A percentile compares a stretch with the other conserved stretches of the same genome.
Conservation (phyloP, 768 basidiomycete genomes). For the Agrocybe chaxingu region DNA sequence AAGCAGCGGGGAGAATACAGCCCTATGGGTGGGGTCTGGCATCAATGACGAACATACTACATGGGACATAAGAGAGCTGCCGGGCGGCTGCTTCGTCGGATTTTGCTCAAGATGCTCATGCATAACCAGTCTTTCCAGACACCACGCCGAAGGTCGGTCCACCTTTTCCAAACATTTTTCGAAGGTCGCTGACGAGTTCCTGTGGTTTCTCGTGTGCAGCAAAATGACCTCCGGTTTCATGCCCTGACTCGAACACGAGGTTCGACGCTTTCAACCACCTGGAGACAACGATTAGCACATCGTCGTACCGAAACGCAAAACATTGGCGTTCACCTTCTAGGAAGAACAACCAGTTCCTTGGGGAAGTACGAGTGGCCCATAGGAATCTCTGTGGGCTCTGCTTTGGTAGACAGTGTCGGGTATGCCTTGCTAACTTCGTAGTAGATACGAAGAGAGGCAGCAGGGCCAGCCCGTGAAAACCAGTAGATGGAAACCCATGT, state of each 20-base stretch:
- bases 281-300: background rate
- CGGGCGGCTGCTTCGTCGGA: background rate
- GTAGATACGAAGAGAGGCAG: slow-evolving; percentile 57
- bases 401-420: slow-evolving; percentile 1
- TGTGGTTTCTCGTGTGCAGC: slow-evolving; percentile 50
- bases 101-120: background rate
- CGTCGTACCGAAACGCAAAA: background rate
- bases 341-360: slow-evolving; percentile 34
- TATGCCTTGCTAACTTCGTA: slow-evolving; percentile 38
- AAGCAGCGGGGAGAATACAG: too few species aligned
- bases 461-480: slow-evolving; percentile 57
- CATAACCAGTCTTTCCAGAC: slow-evolving; percentile 39
- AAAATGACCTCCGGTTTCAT: slow-evolving; percentile 57
- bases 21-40: too few species aligned
- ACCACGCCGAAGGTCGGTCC: slow-evolving; percentile 49
- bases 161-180: slow-evolving; percentile 54
- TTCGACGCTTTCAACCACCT: slow-evolving; percentile 41
- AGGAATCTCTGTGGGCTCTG: slow-evolving; percentile 29
- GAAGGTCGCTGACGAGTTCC: slow-evolving; percentile 44
- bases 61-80: too few species aligned
- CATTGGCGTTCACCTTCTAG: slow-evolving; percentile 24
- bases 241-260: slow-evolving; percentile 45
- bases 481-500: slow-evolving; percentile 59
- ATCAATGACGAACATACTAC: too few species aligned
- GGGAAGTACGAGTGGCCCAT: slow-evolving; percentile 52